A percentile compares a stretch with the other conserved stretches of the same genome.
Evolutionary conservation across 108 stramenopile genomes (phyloP).

Genomic region (Craspedostauros australis): DNA sequence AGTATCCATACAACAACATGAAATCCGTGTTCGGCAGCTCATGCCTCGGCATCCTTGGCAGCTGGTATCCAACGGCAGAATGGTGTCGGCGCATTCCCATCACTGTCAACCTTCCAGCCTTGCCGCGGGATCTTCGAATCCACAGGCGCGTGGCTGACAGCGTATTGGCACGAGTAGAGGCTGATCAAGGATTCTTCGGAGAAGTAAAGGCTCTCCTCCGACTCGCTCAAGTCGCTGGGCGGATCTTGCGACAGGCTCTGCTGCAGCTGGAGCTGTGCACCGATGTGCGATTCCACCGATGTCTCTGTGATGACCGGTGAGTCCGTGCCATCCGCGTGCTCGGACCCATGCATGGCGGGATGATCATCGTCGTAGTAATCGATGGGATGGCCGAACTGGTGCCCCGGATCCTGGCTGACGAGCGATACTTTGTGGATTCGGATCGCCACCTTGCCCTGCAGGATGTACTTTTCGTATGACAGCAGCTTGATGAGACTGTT

Average conservation of each 20-base stretch:
- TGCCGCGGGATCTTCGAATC: slow-evolving; percentile 22
- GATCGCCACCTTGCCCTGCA: neutral
- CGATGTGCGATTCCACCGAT: slow-evolving; percentile 10
- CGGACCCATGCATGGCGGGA: slow-evolving; percentile 1
- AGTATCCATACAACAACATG: too few relatives aligned
- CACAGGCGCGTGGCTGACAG: slow-evolving; percentile 2
- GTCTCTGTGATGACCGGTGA: neutral
- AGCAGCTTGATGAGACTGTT: slow-evolving; percentile 16
- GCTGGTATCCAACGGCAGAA: slow-evolving; percentile 22
- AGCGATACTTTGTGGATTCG: slow-evolving; percentile 24
- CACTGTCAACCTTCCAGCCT: slow-evolving; percentile 22
- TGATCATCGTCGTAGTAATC: slow-evolving; percentile 13
- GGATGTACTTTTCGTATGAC: slow-evolving; percentile 3
- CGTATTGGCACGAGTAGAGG: slow-evolving; percentile 22
- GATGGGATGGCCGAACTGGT: slow-evolving; percentile 20
- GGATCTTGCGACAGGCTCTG: neutral
- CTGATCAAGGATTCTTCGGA: slow-evolving; percentile 5
- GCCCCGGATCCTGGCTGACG: slow-evolving; percentile 19
- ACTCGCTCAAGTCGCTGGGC: neutral
- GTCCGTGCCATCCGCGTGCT: slow-evolving; percentile 4
- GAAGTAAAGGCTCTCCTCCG: too few relatives aligned
- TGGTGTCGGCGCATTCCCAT: slow-evolving; percentile 14
- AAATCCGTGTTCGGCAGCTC: too few relatives aligned
- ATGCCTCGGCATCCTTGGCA: too few relatives aligned
- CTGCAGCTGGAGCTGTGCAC: neutral